Evolutionary conservation across 345 rosid genomes (phyloP).

Genomic region (Carallia pectinifolia): DNA sequence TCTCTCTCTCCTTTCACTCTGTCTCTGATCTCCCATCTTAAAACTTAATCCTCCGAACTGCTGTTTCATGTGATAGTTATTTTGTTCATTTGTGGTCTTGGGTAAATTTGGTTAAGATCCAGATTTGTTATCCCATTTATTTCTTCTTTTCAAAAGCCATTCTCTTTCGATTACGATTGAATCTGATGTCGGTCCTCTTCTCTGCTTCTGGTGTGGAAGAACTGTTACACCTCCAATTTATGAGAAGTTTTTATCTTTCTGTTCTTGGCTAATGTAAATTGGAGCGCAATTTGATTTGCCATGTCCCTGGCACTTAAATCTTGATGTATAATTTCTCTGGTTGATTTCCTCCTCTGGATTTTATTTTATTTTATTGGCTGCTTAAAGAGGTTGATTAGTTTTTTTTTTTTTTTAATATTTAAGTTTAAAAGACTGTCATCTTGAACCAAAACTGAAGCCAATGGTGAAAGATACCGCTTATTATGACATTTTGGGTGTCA

Average conservation of each 20-base stretch:
- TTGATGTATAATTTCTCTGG: neutral
- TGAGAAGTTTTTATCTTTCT: too few relatives aligned
- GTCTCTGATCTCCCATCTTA: neutral
- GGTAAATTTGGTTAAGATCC: conserved; percentile 8
- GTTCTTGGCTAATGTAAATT: too few relatives aligned
- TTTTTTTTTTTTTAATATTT: neutral
- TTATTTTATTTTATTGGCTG: neutral
- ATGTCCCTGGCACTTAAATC: too few relatives aligned
- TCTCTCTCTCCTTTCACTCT: too few relatives aligned
- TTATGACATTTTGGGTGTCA: conserved; percentile 74
- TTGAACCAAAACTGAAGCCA: neutral
- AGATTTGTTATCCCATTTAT: neutral
- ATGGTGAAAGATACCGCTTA: conserved; percentile 45
- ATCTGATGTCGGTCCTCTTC: neutral
- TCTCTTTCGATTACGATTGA: neutral
- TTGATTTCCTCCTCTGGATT: neutral
- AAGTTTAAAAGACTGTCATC: neutral
- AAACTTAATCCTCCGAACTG: too few relatives aligned
- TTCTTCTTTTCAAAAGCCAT: neutral
- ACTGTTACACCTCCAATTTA: too few relatives aligned
- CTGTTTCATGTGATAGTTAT: neutral
- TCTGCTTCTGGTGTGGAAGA: neutral
- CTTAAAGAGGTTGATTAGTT: neutral
- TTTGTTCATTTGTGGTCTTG: neutral
- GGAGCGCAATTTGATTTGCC: too few relatives aligned